phyloP scores from a whole-genome alignment of 805 yeast species.

The Zygosaccharomyces kombuchaensis region DNA sequence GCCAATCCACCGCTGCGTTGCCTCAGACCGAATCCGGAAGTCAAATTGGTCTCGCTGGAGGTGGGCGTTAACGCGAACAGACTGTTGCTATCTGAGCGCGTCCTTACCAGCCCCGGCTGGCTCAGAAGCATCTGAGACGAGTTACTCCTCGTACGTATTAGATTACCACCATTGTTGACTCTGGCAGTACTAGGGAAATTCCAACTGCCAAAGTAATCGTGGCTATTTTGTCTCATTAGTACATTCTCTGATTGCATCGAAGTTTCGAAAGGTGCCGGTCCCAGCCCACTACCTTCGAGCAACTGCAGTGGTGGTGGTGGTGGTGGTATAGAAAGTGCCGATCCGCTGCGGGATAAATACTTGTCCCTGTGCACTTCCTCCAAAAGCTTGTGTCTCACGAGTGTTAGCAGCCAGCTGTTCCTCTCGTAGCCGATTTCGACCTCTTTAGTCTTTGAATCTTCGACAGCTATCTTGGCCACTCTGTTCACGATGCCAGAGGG shows the following conservation, averaged over 20 bases:
- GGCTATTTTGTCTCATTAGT: slow-evolving; percentile 7
- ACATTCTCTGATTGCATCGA: slow-evolving; percentile 9
- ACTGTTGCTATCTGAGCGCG: slow-evolving; percentile 19
- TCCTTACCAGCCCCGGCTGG: slow-evolving; percentile 16
- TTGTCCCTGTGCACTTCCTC: slow-evolving; percentile 31
- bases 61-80: slow-evolving; percentile 22
- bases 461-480: slow-evolving; percentile 53
- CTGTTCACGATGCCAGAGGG: slow-evolving; percentile 62
- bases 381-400: slow-evolving; percentile 38
- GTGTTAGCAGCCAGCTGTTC: slow-evolving; percentile 36
- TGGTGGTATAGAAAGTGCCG: slow-evolving; percentile 26
- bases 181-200: slow-evolving; percentile 6
- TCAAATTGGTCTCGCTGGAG: slow-evolving; percentile 10
- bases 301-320: slow-evolving; percentile 17
- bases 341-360: slow-evolving; percentile 28
- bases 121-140: slow-evolving; percentile 19
- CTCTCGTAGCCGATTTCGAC: slow-evolving; percentile 39
- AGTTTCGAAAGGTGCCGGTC: slow-evolving; percentile 11
- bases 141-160: slow-evolving; percentile 25
- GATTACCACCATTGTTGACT: slow-evolving; percentile 5
- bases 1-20: slow-evolving; percentile 3
- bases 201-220: slow-evolving; percentile 13
- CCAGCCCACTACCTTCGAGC: slow-evolving; percentile 9
- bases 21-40: not conserved
- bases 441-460: slow-evolving; percentile 32